phyloP scores from a whole-genome alignment of 331 rosid genomes.

The Rosa hybrid region DNA sequence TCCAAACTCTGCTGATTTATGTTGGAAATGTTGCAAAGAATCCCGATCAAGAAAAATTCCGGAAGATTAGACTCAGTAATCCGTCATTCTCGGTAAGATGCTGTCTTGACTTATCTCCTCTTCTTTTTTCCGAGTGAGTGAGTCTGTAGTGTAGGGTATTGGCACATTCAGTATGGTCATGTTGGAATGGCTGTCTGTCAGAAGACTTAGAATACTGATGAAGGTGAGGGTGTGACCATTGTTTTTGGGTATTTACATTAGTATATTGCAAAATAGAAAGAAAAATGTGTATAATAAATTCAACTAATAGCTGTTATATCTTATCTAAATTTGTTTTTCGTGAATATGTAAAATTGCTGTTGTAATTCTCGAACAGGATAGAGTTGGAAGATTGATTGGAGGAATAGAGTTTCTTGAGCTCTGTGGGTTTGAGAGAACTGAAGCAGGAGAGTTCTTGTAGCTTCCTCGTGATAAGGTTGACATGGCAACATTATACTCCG shows the following conservation, averaged over 20 bases:
- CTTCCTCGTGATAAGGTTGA: conserved; percentile 63
- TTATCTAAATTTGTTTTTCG: not conserved
- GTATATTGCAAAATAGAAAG: not conserved
- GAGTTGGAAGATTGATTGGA: conserved; percentile 71
- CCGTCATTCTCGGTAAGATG: conserved; percentile 59
- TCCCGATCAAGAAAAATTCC: conserved; percentile 71
- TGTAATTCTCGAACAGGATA: conserved; percentile 55
- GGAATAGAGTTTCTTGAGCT: conserved; percentile 83
- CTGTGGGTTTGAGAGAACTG: conserved; percentile 70
- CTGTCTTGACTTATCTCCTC: not conserved
- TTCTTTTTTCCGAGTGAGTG: not conserved
- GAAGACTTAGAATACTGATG: not conserved
- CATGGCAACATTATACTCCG: conserved; percentile 44
- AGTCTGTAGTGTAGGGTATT: not conserved
- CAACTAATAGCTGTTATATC: not conserved
- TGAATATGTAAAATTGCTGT: not conserved
- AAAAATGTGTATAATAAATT: not conserved
- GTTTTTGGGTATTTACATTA: not conserved
- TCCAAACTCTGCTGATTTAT: conserved; percentile 62
- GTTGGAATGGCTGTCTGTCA: not conserved
- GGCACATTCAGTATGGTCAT: not conserved
- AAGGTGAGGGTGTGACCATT: not conserved
- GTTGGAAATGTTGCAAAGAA: conserved; percentile 70
- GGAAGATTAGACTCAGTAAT: conserved; percentile 74
- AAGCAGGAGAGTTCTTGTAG: conserved; percentile 54